Conservation (phyloP, 176 grass and related monocot genomes). For the Neostapfia colusana region DNA sequence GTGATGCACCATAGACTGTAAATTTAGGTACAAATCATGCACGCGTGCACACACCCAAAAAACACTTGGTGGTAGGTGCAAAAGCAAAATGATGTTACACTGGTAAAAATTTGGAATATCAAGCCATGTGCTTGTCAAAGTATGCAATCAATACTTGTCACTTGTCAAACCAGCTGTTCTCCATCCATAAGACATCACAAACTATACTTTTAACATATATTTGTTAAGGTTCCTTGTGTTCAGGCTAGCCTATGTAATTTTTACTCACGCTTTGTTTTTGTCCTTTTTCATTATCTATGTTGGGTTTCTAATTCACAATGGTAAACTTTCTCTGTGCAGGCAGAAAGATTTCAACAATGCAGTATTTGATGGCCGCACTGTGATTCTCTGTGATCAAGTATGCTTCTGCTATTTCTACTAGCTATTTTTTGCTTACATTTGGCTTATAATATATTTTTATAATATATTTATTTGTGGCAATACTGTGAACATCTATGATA, state of each 20-base stretch:
- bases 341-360: conserved; percentile 86
- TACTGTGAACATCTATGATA: background rate
- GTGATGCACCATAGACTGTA: background rate
- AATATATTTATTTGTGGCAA: conserved; percentile 1
- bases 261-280: conserved; percentile 7
- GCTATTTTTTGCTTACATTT: conserved; percentile 34
- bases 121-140: background rate
- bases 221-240: background rate
- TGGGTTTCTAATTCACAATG: conserved; percentile 13
- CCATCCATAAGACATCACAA: background rate
- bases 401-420: conserved; percentile 26
- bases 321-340: conserved; percentile 56
- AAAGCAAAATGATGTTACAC: background rate
- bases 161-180: background rate
- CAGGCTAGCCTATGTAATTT: background rate
- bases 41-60: background rate
- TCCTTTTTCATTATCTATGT: background rate
- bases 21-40: background rate
- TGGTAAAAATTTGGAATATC: background rate
- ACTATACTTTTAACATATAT: background rate
- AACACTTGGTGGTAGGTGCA: background rate
- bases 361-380: conserved; percentile 92
- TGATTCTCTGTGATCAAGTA: conserved; percentile 98
- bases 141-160: background rate
- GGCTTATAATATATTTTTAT: background rate